Evolutionary conservation across 2,329 filamentous ascomycete genomes (phyloP), one percentile per base, ranked within the genome.

Genomic region (Diaporthe sp.): DNA sequence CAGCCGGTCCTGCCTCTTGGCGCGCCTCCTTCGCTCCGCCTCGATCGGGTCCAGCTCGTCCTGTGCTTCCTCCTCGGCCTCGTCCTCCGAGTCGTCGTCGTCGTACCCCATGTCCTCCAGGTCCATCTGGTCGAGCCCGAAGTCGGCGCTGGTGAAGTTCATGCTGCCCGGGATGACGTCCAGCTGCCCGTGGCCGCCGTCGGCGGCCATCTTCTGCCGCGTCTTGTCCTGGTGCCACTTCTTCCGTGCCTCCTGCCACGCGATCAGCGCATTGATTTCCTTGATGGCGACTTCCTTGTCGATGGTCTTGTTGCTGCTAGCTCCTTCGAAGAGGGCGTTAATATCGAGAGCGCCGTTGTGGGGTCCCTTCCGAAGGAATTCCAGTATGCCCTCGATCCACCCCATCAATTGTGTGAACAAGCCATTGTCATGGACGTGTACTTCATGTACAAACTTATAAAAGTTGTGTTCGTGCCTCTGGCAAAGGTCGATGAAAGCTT

Each of bases 141-240:
- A 99, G 84, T 99, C 97, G 65, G 90, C 91, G 30, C 93, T 92
- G 79, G 89, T 92, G 85, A 98, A 97, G 19, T 83, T 86, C 77
- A 88, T 86, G 32, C 86, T 91, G 12, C 88, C 90, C 9, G 88
- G 88, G 70, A 85, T 83, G 73, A 88, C 83, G 35, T 87, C 87
- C 25, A 84, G 83, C 69, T 85, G 86, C 50, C 86, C 86, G 8
- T 87, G 87, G 9, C 82, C 87, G 4, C 92, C 92, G 80, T 96
- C 95, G 2, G 95, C 95, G 0, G 97, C 97, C 97, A 99, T 98
- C 88, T 99, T 99, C 86, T 98, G 97, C 71, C 96, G 88, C 12
- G 97, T 99, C 88, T 99, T 99, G 84, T 97, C 95, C 75, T 96
- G 92, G 82, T 99, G 97, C 97, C 97, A 99, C 85, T 96, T 96